Evolutionary conservation across 169 alveolate species (phyloP).

Genomic region (Cryptosporidium muris): DNA sequence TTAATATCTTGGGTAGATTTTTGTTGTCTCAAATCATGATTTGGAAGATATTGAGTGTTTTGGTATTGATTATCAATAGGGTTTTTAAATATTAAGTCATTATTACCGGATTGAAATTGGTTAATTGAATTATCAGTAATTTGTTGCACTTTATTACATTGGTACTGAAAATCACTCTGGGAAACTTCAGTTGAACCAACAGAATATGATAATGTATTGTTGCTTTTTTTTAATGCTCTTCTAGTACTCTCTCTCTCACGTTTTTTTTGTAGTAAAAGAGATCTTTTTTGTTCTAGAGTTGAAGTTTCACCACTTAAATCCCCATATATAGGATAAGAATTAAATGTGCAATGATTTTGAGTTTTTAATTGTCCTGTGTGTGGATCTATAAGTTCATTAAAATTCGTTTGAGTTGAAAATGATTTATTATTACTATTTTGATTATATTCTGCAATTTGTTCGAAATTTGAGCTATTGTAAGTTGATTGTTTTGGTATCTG

Average conservation of each 20-base stretch:
- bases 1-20: too few species aligned
- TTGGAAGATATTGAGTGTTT: too few species aligned
- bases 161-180: neutral
- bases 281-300: slow-evolving; percentile 13
- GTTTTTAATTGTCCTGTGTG: slow-evolving; percentile 1
- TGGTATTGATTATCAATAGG: too few species aligned
- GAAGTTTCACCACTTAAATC: neutral
- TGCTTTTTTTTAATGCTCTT: slow-evolving; percentile 14
- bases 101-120: too few species aligned
- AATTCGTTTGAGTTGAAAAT: neutral
- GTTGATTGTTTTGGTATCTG: too few species aligned
- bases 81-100: too few species aligned
- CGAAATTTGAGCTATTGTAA: too few species aligned
- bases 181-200: neutral
- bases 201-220: neutral
- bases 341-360: neutral
- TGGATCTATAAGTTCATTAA: neutral
- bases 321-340: too few species aligned
- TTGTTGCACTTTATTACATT: too few species aligned
- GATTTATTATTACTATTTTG: neutral
- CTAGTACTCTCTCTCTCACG: slow-evolving; percentile 33
- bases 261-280: slow-evolving; percentile 12
- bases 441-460: neutral
- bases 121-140: too few species aligned
- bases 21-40: too few species aligned